Evolutionary conservation across 352 stramenopile genomes (phyloP).

Genomic region (Phytophthora cryptogea): DNA sequence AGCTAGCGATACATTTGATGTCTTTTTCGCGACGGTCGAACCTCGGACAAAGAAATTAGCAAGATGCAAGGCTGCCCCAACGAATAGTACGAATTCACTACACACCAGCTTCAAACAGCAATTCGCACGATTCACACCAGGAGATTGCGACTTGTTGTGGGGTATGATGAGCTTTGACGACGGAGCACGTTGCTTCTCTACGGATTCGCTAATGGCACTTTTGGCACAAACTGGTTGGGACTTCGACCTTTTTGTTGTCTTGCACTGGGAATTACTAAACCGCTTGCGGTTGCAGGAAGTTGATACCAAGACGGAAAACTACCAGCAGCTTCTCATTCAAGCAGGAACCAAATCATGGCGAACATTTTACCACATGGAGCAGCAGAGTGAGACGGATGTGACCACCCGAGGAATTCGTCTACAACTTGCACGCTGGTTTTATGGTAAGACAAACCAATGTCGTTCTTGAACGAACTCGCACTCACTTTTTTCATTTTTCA

Average conservation of each 20-base stretch:
- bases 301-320: conserved; percentile 2
- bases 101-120: conserved; percentile 42
- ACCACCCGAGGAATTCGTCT: conserved; percentile 29
- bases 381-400: conserved; percentile 28
- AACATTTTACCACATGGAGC: conserved; percentile 67
- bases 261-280: conserved; percentile 64
- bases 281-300: conserved; percentile 29
- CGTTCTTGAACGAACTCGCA: not conserved
- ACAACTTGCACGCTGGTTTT: conserved; percentile 77
- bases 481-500: conserved; percentile 8
- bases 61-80: not conserved
- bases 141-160: conserved; percentile 80
- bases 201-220: conserved; percentile 50
- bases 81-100: not conserved
- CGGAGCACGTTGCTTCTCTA: conserved; percentile 48
- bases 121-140: conserved; percentile 61
- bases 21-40: conserved; percentile 50
- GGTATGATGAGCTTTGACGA: conserved; percentile 70
- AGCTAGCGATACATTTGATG: conserved; percentile 75
- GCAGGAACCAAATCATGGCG: conserved; percentile 42
- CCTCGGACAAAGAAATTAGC: not conserved
- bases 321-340: conserved; percentile 32
- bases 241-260: conserved; percentile 70
- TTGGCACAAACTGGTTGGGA: conserved; percentile 71
- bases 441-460: conserved; percentile 40